Percentiles rank a stretch among this genome's conserved stretches.
phyloP scores from a whole-genome alignment of 257 asterid genomes.

The Scutellaria barbata region DNA sequence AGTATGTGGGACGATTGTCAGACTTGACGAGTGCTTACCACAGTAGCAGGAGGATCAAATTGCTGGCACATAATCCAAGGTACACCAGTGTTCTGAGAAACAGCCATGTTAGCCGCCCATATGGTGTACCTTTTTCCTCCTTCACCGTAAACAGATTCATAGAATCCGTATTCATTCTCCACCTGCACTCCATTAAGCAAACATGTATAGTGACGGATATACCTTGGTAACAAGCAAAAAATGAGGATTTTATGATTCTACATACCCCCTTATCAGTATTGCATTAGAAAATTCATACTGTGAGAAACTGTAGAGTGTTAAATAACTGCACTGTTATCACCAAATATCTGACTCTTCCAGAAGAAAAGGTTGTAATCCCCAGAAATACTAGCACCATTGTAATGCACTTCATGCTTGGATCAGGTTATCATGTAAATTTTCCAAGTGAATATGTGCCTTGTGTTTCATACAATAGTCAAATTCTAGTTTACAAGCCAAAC shows the following conservation, averaged over 20 bases:
- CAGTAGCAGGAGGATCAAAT: constrained; percentile 77
- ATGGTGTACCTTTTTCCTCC: constrained; percentile 82
- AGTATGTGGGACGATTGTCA: not conserved
- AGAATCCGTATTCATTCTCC: constrained; percentile 91
- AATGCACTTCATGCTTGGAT: constrained; percentile 17
- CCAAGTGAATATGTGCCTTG: not conserved
- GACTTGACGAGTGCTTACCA: constrained; percentile 55
- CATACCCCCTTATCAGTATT: not conserved
- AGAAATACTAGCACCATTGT: not conserved
- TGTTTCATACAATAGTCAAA: not conserved
- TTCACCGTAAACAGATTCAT: constrained; percentile 80
- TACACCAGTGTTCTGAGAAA: constrained; percentile 81
- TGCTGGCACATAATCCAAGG: constrained; percentile 99
- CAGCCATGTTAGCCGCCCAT: constrained; percentile 93
- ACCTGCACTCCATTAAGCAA: constrained; percentile 54
- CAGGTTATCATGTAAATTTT: not conserved
- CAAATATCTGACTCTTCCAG: constrained; percentile 1
- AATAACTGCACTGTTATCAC: constrained; percentile 18
- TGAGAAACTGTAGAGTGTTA: constrained; percentile 9
- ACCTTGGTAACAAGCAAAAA: constrained; percentile 24
- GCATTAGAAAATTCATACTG: constrained; percentile 8
- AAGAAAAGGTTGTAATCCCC: not conserved
- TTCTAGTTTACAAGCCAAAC: not conserved
- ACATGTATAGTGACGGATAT: constrained; percentile 1
- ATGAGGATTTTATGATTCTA: constrained; percentile 12